A percentile compares a stretch with the other conserved stretches of the same genome.
Evolutionary conservation across 768 basidiomycete genomes (phyloP).

Genomic region (Astraeus odoratus): DNA sequence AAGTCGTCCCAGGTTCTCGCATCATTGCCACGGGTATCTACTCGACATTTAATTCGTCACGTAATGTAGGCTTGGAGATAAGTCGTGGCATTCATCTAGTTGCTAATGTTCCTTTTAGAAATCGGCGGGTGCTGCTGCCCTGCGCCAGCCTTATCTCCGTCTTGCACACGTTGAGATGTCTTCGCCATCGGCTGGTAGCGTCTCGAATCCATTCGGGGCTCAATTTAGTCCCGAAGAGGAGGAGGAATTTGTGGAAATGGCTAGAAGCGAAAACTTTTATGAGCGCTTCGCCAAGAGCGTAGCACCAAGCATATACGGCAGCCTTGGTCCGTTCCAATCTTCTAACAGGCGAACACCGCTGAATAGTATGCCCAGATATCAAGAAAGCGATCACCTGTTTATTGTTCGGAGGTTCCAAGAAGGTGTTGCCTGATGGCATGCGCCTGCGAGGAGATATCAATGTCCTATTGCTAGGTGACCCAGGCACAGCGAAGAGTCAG

Average conservation of each 20-base stretch:
- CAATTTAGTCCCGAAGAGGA: slow-evolving; percentile 95
- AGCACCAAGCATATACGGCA: slow-evolving; percentile 95
- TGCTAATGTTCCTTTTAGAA: slow-evolving; percentile 38
- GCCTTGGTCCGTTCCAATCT: slow-evolving; percentile 53
- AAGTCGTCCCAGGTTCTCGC: slow-evolving; percentile 93
- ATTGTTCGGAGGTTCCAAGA: slow-evolving; percentile 97
- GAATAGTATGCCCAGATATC: slow-evolving; percentile 60
- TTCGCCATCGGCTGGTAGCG: slow-evolving; percentile 65
- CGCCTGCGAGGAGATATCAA: slow-evolving; percentile 96
- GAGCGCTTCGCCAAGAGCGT: slow-evolving; percentile 92
- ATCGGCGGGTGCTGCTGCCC: slow-evolving; percentile 76
- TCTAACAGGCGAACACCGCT: slow-evolving; percentile 1
- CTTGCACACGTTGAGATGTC: slow-evolving; percentile 89
- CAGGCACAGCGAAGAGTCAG: slow-evolving; percentile 97
- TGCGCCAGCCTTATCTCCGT: slow-evolving; percentile 92
- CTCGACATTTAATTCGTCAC: slow-evolving; percentile 88
- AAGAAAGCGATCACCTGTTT: slow-evolving; percentile 96
- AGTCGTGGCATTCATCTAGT: neutral
- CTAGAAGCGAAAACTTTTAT: slow-evolving; percentile 82
- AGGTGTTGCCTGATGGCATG: slow-evolving; percentile 96
- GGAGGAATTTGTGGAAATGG: slow-evolving; percentile 91
- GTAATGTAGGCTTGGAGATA: slow-evolving; percentile 50
- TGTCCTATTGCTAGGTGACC: slow-evolving; percentile 92
- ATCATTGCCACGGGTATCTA: slow-evolving; percentile 95
- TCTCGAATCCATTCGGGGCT: slow-evolving; percentile 78